A percentile compares a stretch with the other conserved stretches of the same genome.
phyloP scores from a whole-genome alignment of 345 rosid species.

The Triadica sebifera region DNA sequence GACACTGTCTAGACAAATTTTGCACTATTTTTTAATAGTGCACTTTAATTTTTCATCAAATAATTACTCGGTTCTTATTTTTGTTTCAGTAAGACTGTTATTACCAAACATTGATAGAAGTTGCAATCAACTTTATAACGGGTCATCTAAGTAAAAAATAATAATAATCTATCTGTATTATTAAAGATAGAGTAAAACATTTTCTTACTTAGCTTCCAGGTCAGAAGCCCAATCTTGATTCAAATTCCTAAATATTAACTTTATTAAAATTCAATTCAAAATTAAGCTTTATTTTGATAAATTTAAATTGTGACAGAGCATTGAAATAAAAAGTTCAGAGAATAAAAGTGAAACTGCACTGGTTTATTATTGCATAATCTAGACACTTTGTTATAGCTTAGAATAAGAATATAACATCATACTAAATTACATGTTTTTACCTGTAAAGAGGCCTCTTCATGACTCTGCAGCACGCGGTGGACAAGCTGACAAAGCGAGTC shows the following conservation, averaged over 20 bases:
- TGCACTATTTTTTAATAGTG: background rate
- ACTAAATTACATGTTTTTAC: slow-evolving; percentile 33
- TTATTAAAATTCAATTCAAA: background rate
- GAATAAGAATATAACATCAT: background rate
- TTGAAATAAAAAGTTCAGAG: background rate
- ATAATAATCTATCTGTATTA: no score
- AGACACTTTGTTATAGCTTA: background rate
- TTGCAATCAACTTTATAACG: background rate
- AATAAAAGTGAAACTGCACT: background rate
- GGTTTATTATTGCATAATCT: background rate
- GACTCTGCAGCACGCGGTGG: slow-evolving; percentile 62
- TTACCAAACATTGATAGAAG: background rate
- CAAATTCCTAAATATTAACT: background rate
- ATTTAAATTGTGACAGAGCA: background rate
- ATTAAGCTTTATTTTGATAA: background rate
- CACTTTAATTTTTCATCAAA: background rate
- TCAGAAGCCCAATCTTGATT: background rate
- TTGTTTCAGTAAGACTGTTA: background rate
- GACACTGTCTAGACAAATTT: background rate
- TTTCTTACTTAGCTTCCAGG: background rate
- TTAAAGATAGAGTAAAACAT: no score
- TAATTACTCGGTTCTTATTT: background rate
- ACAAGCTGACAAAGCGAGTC: slow-evolving; percentile 69
- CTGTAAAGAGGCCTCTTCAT: slow-evolving; percentile 84
- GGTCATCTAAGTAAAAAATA: no score